Evolutionary conservation across 495 filamentous ascomycete species (phyloP), one percentile per base, ranked within the genome.

Genomic region (Penicillium taxi): DNA sequence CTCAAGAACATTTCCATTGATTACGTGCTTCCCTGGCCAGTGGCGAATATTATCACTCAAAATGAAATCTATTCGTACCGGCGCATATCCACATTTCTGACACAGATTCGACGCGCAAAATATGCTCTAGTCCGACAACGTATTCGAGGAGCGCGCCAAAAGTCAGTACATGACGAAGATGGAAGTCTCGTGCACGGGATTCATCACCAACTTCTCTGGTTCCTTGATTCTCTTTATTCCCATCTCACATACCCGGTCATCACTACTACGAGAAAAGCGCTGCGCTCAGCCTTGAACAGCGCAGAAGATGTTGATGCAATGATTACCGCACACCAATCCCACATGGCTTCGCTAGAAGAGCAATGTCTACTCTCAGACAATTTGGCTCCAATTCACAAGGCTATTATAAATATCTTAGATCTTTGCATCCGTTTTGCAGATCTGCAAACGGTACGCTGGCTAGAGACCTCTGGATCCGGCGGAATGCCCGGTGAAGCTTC

Each of bases 261-360:
- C 4, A 71, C 66, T 3, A 75, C 75, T 0, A 66, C 74, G 26
- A 73, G 66, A 0, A 46, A 53, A 13, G 55, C 61, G 9, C 64
- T 96, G 53, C 58, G 59, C 9, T 56, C 49, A 9, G 54, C 65
- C 2, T 64, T 96, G 24, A 50, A 54, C 12, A 61, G 58, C 15
- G 75, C 86, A 0, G 69, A 74, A 19, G 88, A 94, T 47, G 75
- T 96, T 3, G 86, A 94, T 48, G 73, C 72, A 5, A 94, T 96
- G 84, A 74, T 86, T 11, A 55, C 59, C 12, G 74, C 79, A 0
- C 88, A 95, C 53, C 55, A 69, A 6, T 45, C 50, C 1, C 93
- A 81, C 47, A 64, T 84, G 27, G 63, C 64, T 21, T 66, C 69
- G 6, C 52, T 88, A 5, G 62, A 78, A 46, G 72, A 75, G 27